These are phyloP conservation scores for Nicotiana benthamiana DNA, from an alignment of 257 asterid genomes.

Conservation along the genomic window DNA sequence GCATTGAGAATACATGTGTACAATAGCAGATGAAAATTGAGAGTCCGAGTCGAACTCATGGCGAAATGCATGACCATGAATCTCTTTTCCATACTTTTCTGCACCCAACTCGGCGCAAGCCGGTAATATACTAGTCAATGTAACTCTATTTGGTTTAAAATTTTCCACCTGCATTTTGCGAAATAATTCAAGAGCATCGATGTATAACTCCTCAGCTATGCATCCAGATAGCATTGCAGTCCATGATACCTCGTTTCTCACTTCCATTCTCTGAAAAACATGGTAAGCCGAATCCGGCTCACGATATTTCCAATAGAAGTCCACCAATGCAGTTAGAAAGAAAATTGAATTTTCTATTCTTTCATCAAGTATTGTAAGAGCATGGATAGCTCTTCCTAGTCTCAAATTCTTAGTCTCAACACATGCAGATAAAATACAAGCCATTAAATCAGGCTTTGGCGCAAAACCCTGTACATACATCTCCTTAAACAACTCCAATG, in stretches of 20 bases:
- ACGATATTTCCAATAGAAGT: slow-evolving; percentile 42
- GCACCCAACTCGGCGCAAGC: slow-evolving; percentile 35
- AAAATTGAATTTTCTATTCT: slow-evolving; percentile 39
- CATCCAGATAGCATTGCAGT: slow-evolving; percentile 65
- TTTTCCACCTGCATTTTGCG: slow-evolving; percentile 39
- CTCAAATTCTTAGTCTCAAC: slow-evolving; percentile 29
- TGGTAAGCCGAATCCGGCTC: slow-evolving; percentile 36
- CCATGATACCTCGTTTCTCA: slow-evolving; percentile 66
- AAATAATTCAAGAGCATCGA: slow-evolving; percentile 31
- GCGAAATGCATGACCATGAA: slow-evolving; percentile 53
- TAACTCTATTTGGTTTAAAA: slow-evolving; percentile 51
- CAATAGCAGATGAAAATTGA: slow-evolving; percentile 36
- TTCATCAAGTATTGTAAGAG: slow-evolving; percentile 44
- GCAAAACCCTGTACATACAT: slow-evolving; percentile 34
- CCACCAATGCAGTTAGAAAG: slow-evolving; percentile 38
- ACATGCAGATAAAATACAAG: slow-evolving; percentile 46
- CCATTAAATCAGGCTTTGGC: slow-evolving; percentile 65
- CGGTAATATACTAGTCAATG: slow-evolving; percentile 48
- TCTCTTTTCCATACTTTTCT: slow-evolving; percentile 34
- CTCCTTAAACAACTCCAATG: slow-evolving; percentile 36
- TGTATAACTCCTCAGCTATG: slow-evolving; percentile 25
- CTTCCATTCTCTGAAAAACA: slow-evolving; percentile 48
- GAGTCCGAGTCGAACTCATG: slow-evolving; percentile 41
- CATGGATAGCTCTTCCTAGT: slow-evolving; percentile 54
- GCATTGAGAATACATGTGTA: slow-evolving; percentile 48